Evolutionary conservation across 2,329 filamentous ascomycete species (phyloP), one percentile per base, ranked within the genome.

Genomic region (Fusarium sp.): DNA sequence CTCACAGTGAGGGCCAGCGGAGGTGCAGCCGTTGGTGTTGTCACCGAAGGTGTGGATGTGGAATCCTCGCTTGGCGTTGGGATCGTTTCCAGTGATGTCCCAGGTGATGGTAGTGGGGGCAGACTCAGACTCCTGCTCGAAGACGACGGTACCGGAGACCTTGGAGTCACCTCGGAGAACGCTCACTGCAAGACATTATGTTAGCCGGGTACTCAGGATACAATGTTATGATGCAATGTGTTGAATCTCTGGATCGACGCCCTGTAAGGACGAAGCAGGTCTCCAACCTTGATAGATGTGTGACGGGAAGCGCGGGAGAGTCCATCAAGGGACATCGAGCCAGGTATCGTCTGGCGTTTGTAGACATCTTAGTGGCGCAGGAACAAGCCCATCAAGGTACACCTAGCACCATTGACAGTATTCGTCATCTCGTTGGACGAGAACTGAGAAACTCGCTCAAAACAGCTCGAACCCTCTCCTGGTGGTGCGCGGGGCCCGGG

Each of bases 21-120:
- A 97, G 72, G 95, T 98, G 92, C 96, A 99, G 82, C 96, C 96
- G 85, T 99, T 99, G 87, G 96, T 98, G 89, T 98, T 98, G 88
- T 98, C 96, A 81, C 96, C 96, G 78, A 97, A 99, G 82, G 96
- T 93, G 87, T 99, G 96, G 78, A 99, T 90, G 88, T 99, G 96
- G 88, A 98, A 94, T 82, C 93, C 96, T 83, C 96, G 95, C 89
- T 97, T 89, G 78, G 96, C 94, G 81, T 97, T 97, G 83, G 95
- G 77, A 79, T 98, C 94, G 83, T 97, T 86, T 83, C 96, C 95
- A 67, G 88, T 86, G 83, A 99, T 94, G 83, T 97, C 89, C 90
- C 92, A 99, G 78, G 91, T 88, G 85, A 99, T 87, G 81, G 86
- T 95, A 79, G 96, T 98, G 74, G 91, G 89, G 75, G 88, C 83